These are phyloP conservation scores for Penicillium flavigenum DNA, from an alignment of 495 filamentous ascomycete species.

Conservation along the genomic window DNA sequence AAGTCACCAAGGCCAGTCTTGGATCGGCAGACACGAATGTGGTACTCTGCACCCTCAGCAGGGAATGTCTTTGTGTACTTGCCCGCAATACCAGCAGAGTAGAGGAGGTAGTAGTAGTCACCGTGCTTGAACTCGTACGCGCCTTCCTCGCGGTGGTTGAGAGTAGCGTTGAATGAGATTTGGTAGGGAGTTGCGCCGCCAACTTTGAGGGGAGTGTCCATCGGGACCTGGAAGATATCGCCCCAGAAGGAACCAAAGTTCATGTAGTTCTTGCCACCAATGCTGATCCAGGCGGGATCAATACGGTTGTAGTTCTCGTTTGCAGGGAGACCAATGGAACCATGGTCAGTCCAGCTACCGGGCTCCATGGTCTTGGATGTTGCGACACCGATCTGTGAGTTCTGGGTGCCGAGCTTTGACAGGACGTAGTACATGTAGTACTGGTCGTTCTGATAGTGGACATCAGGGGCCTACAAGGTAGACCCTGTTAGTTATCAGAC, in stretches of 20 bases:
- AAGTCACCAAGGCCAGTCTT: slow-evolving; percentile 52
- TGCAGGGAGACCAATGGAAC: slow-evolving; percentile 52
- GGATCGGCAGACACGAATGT: slow-evolving; percentile 62
- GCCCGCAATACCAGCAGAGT: slow-evolving; percentile 62
- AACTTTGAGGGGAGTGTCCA: slow-evolving; percentile 47
- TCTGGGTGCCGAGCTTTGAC: slow-evolving; percentile 61
- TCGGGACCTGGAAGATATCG: slow-evolving; percentile 61
- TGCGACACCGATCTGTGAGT: slow-evolving; percentile 66
- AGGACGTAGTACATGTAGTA: slow-evolving; percentile 77
- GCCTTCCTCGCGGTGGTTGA: slow-evolving; percentile 58
- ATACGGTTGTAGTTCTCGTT: slow-evolving; percentile 64
- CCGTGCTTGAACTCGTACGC: slow-evolving; percentile 54
- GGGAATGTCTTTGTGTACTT: slow-evolving; percentile 51
- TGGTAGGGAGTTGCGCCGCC: slow-evolving; percentile 40
- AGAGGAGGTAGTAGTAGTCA: slow-evolving; percentile 66
- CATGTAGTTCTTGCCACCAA: slow-evolving; percentile 50
- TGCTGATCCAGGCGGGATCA: slow-evolving; percentile 60
- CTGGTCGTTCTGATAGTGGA: slow-evolving; percentile 49
- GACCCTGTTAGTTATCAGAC: not conserved
- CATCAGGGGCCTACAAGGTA: slow-evolving; percentile 61
- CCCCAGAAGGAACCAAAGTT: slow-evolving; percentile 72
- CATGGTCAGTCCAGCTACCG: slow-evolving; percentile 58
- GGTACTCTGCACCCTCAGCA: slow-evolving; percentile 61
- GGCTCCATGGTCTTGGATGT: slow-evolving; percentile 59
- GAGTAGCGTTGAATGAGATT: slow-evolving; percentile 55